Base-by-base conservation (phyloP, 106 monocot genomes). In the Dendrobium nobile region DNA sequence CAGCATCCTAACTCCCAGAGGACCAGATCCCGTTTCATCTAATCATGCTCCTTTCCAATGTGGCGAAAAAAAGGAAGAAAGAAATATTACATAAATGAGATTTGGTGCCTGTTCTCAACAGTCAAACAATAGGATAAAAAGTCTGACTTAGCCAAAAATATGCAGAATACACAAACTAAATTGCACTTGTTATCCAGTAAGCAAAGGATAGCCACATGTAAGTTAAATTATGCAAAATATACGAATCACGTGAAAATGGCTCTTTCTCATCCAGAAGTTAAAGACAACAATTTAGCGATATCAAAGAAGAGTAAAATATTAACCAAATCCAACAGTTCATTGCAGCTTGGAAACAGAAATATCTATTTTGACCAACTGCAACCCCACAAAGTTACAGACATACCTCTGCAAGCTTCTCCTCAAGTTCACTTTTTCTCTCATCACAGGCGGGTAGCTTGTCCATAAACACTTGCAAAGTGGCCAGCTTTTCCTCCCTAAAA, bases 401-500 rank as follows among this genome's bases (percentile, higher is more conserved):
- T 47, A 76, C 76, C 76, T 27, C 76, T 26, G 8, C 45, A 76
- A 76, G 47, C 47, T 48, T 48, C 48, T 76, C 26, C 48, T 76
- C 48, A 18, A 48, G 48, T 27, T 48, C 24, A 47, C 24, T 27
- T 48, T 15, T 76, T 76, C 27, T 51, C 76, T 76, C 76, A 47
- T 48, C 48, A 51, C 24, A 76, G 22, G 76, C 48, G 4, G 45
- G 48, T 47, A 76, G 13, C 41, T 76, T 76, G 26, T 76, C 76
- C 45, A 76, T 47, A 27, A 48, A 41, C 45, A 48, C 19, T 76
- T 76, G 76, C 76, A 76, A 27, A 76, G 22, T 27, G 27, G 24
- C 13, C 47, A 76, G 76, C 11, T 76, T 76, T 76, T 76, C 76
- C 48, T 76, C 76, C 48, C 76, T 76, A 51, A 22, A 76, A 37